phyloP scores from a whole-genome alignment of 2,329 filamentous ascomycete genomes.

The Aureobasidium sp. region DNA sequence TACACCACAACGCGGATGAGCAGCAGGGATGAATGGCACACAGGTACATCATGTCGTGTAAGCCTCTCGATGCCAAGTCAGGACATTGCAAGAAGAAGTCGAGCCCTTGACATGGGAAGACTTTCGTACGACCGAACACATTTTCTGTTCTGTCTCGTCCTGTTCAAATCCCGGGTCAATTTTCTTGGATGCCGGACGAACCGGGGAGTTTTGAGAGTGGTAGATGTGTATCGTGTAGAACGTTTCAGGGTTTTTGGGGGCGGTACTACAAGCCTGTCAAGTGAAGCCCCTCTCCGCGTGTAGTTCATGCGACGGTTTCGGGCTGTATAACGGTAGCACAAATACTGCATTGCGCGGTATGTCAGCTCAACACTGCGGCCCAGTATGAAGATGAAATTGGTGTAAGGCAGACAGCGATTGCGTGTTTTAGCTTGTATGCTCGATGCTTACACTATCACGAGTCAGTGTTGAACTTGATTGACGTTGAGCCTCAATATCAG shows the following conservation, averaged over 20 bases:
- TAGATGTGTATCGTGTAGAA: conserved; percentile 2
- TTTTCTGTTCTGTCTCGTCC: background rate
- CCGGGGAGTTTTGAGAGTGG: background rate
- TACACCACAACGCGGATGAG: background rate
- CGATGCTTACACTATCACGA: background rate
- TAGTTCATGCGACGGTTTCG: conserved; percentile 9
- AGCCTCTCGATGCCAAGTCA: background rate
- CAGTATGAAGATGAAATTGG: background rate
- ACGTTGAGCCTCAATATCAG: background rate
- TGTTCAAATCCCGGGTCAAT: background rate
- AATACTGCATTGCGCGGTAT: background rate
- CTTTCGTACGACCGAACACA: background rate
- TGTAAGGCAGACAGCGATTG: background rate
- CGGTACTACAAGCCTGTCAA: conserved; percentile 10
- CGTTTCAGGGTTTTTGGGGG: background rate
- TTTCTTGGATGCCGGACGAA: background rate
- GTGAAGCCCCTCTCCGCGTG: conserved; percentile 4
- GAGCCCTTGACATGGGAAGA: background rate
- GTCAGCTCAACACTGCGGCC: background rate
- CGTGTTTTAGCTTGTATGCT: background rate
- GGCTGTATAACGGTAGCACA: conserved; percentile 6
- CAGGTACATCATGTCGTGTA: conserved; percentile 3
- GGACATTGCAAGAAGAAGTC: background rate
- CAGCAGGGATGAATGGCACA: conserved; percentile 1
- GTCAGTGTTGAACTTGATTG: background rate